Evolutionary conservation across 495 filamentous ascomycete species (phyloP), one percentile per base, ranked within the genome.

Genomic region (Penicillium malachiteum): DNA sequence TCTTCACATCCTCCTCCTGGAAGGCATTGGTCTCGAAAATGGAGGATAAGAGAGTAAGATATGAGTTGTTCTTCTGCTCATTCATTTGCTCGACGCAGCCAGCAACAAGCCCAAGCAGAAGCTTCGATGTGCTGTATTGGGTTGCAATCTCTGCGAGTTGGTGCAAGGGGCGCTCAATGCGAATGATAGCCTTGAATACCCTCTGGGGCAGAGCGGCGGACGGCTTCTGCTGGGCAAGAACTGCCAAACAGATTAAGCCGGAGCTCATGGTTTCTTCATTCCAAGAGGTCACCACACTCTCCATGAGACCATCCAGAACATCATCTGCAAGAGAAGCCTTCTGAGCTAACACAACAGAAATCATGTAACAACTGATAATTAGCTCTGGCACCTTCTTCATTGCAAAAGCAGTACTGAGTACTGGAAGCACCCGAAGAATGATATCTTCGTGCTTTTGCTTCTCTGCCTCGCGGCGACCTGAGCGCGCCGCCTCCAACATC

Each of bases 281-380:
- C 88, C 88, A 96, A 7, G 87, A 87, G 18, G 71, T 73, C 10
- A 87, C 86, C 17, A 97, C 79, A 43, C 89, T 88, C 59, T 92
- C 87, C 92, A 97, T 96, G 58, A 97, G 75, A 5, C 84, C 84
- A 52, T 85, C 77, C 26, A 97, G 70, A 4, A 91, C 81, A 46
- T 81, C 81, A 58, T 96, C 90, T 26, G 87, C 81, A 13, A 97
- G 78, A 18, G 78, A 75, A 8, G 85, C 83, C 67, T 96, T 97
- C 17, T 90, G 85, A 8, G 86, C 91, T 49, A 97, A 75, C 50
- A 97, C 82, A 0, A 89, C 85, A 21, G 90, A 78, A 26, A 97
- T 82, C 90, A 96, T 96, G 65, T 96, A 97, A 62, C 86, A 91
- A 17, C 87, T 91, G 57, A 93, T 80, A 46, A 90, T 84, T 39